Percentiles rank a stretch among this genome's conserved stretches.
Conservation (phyloP, 352 stramenopile species). For the Globisporangium nodosum region DNA sequence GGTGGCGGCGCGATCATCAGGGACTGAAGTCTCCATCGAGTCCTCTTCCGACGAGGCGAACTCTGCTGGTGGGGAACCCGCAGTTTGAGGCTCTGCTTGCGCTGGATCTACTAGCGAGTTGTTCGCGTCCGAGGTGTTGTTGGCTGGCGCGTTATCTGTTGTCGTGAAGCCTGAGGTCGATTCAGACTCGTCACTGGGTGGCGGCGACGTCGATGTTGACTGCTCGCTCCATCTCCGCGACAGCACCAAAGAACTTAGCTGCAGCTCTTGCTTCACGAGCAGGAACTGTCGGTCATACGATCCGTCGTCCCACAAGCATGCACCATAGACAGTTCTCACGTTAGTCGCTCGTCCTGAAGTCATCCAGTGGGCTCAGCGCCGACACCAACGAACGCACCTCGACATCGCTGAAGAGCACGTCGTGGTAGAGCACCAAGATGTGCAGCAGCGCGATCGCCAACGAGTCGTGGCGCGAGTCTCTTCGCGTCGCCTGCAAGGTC, state of each 20-base stretch:
- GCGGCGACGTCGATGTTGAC: neutral
- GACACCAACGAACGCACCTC: conserved; percentile 25
- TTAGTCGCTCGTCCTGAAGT: no score
- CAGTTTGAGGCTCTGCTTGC: no score
- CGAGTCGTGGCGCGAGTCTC: conserved; percentile 29
- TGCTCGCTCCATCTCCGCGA: neutral
- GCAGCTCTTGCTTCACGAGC: conserved; percentile 43
- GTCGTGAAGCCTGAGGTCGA: neutral
- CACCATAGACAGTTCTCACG: neutral
- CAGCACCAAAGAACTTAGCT: conserved; percentile 17
- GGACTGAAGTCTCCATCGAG: no score
- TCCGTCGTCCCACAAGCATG: neutral
- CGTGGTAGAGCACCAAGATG: conserved; percentile 56
- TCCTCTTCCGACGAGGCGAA: no score
- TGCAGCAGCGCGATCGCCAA: conserved; percentile 46
- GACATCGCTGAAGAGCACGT: conserved; percentile 66
- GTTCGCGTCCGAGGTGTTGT: no score
- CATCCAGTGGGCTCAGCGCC: neutral
- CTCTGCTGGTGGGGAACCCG: no score
- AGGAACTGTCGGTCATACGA: conserved; percentile 25
- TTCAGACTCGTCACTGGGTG: neutral
- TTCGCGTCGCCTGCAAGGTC: conserved; percentile 28
- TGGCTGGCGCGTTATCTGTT: no score
- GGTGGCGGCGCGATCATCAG: neutral
- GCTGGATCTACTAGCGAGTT: no score